Base-by-base conservation (phyloP, 2,329 filamentous ascomycete species). In the Penicillium fuscoglaucum region DNA sequence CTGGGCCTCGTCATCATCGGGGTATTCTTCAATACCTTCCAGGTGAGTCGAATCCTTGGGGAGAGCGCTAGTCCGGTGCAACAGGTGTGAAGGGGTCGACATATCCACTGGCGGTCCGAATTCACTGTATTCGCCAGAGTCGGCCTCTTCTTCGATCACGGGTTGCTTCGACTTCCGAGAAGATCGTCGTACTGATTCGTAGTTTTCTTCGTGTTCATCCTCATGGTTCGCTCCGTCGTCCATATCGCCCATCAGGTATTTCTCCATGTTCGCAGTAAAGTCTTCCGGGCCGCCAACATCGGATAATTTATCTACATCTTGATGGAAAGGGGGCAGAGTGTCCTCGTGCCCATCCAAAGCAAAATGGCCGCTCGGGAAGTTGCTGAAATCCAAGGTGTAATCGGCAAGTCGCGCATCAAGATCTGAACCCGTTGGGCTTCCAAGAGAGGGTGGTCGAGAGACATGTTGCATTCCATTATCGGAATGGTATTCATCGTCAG, bases 21-120 rank as follows among this genome's bases (percentile, higher is more conserved):
- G 67, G 29, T 70, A 66, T 54, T 77, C 74, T 51, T 75, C 72
- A 21, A 76, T 75, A 29, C 71, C 68, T 52, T 76, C 74, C 9
- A 77, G 57, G 21, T 73, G 72, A 1, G 70, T 74, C 8, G 65
- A 66, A 44, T 76, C 73, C 47, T 68, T 72, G 0, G 61, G 63
- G 2, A 67, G 52, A 1, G 56, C 64, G 39, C 65, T 67, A 6
- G 59, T 67, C 33, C 74, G 60, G 52, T 71, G 72, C 52, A 77
- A 60, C 9, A 78, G 35, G 59, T 77, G 76, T 19, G 75, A 76
- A 6, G 76, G 76, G 0, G 76, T 78, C 1, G 76, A 78, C 72
- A 78, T 78, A 54, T 78, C 76, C 10, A 77, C 66, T 3, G 76
- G 75, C 10, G 75, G 75, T 2, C 72, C 76, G 43, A 77, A 76